phyloP scores from a whole-genome alignment of 225 moss, liverwort and hornwort genomes.

The Bryoerythrophyllum caledonicum region DNA sequence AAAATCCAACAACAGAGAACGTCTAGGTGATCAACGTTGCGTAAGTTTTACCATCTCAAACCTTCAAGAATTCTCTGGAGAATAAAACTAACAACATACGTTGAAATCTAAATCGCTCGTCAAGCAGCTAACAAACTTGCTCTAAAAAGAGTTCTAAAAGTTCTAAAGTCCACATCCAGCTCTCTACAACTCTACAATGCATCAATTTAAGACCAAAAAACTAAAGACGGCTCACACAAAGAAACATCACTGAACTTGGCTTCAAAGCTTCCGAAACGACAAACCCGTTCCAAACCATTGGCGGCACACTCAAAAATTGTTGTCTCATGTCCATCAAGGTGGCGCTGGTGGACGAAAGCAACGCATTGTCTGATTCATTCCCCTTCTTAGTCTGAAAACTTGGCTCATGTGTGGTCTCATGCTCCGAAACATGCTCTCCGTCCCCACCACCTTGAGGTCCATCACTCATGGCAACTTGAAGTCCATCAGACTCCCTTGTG shows the following conservation, averaged over 20 bases:
- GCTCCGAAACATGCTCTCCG: constrained; percentile 12
- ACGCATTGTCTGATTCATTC: constrained; percentile 27
- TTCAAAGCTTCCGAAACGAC: constrained; percentile 11
- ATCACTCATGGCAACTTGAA: no score
- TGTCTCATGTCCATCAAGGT: constrained; percentile 78
- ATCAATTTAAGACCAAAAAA: background rate
- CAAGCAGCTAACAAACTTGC: background rate
- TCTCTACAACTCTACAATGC: background rate
- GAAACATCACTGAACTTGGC: no score
- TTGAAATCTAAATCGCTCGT: background rate
- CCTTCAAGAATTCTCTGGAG: background rate
- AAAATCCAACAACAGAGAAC: background rate
- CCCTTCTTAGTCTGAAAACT: constrained; percentile 18
- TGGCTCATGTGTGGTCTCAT: constrained; percentile 22
- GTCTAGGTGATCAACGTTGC: background rate
- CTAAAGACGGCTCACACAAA: background rate
- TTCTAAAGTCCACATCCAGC: background rate
- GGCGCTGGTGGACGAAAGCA: constrained; percentile 62
- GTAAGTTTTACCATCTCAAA: background rate
- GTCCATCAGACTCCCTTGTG: no score
- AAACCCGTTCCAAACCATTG: constrained; percentile 83
- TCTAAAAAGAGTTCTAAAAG: background rate
- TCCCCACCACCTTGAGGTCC: no score
- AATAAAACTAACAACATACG: background rate
- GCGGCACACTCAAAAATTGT: constrained; percentile 55